A percentile compares a stretch with the other conserved stretches of the same genome.
Evolutionary conservation across 116 monocot genomes (phyloP).

Genomic region (Cymodocea nodosa): DNA sequence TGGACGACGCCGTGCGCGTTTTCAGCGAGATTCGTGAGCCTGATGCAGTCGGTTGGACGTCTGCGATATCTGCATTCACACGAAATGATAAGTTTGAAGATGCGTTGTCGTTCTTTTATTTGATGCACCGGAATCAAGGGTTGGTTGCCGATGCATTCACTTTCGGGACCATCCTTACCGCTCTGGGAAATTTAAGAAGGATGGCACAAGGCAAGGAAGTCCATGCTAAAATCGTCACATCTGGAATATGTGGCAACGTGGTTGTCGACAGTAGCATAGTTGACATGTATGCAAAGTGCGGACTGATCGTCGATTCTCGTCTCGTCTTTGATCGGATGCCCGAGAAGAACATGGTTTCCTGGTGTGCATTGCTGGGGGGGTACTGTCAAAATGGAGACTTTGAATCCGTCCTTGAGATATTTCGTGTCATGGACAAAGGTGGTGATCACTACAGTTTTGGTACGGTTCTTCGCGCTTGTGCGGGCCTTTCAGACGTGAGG

Average conservation of each 20-base stretch:
- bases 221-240: conserved; percentile 11
- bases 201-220: conserved; percentile 15
- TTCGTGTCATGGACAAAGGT: conserved; percentile 30
- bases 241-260: conserved; percentile 29
- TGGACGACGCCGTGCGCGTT: conserved; percentile 23
- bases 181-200: conserved; percentile 17
- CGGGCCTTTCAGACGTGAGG: conserved; percentile 32
- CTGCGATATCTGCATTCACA: conserved; percentile 28
- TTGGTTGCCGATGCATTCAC: conserved; percentile 15
- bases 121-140: conserved; percentile 13
- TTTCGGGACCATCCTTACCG: conserved; percentile 17
- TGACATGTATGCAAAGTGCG: conserved; percentile 78
- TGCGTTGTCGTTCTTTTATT: conserved; percentile 34
- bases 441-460: conserved; percentile 42
- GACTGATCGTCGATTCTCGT: conserved; percentile 25
- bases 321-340: conserved; percentile 60
- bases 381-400: conserved; percentile 57
- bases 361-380: conserved; percentile 69
- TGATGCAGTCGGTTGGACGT: conserved; percentile 37
- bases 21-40: conserved; percentile 35
- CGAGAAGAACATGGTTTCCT: conserved; percentile 48
- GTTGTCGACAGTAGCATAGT: conserved; percentile 51
- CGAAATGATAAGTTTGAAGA: conserved; percentile 38
- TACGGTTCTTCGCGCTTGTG: conserved; percentile 65
- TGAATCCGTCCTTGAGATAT: conserved; percentile 21